A percentile compares a stretch with the other conserved stretches of the same genome.
phyloP scores from a whole-genome alignment of 495 filamentous ascomycete genomes.

The Tuber melanosporum region DNA sequence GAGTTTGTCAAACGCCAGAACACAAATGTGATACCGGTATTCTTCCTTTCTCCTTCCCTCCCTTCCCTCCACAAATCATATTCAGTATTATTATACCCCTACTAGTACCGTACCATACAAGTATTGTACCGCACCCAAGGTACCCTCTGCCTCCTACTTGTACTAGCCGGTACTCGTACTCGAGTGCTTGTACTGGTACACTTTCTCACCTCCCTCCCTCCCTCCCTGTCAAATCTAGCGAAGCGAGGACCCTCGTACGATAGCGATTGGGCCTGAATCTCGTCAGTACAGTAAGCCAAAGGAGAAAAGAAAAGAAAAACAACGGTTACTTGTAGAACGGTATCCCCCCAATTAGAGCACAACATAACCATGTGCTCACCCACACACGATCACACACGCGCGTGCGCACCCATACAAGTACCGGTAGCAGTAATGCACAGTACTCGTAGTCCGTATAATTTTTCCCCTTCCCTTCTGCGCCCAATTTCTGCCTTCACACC shows the following conservation, averaged over 20 bases:
- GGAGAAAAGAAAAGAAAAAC: neutral
- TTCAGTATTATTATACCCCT: neutral
- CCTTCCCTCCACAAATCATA: neutral
- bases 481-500: neutral
- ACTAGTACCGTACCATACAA: neutral
- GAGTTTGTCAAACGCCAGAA: neutral
- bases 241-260: neutral
- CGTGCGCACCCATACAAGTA: neutral
- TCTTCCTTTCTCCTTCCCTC: neutral
- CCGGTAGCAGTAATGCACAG: too few species aligned
- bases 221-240: neutral
- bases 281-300: neutral
- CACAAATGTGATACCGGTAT: neutral
- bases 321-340: neutral
- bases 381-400: neutral
- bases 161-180: neutral
- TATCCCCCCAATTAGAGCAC: neutral
- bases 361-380: neutral
- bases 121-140: neutral
- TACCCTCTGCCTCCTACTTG: neutral
- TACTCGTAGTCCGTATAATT: neutral
- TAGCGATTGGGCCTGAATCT: neutral
- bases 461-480: neutral
- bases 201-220: neutral
- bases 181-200: too few species aligned